Base-by-base conservation (phyloP, 331 rosid species). In the Telfairia occidentalis region DNA sequence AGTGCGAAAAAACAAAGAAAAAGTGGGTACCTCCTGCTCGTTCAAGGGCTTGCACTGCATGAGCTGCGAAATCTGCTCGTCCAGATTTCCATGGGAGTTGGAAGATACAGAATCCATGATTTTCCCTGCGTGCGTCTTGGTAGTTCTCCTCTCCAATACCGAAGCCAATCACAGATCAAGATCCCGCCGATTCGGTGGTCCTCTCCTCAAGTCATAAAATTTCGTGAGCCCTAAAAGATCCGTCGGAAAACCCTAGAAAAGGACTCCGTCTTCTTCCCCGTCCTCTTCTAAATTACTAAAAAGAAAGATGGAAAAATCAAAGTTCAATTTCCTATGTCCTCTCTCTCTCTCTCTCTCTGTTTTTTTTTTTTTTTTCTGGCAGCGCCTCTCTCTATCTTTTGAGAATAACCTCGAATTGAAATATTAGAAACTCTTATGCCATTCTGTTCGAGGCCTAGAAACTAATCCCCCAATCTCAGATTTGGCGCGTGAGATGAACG, bases 21-120 rank as follows among this genome's bases (percentile, higher is more conserved):
- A 29, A 7, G 35, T 1, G 26, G 29, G 59, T 67, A 93, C 97
- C 96, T 93, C 97, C 81, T 87, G 98, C 70, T 93, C 98, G 43
- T 97, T 89, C 86, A 93, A 81, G 54, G 98, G 98, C 79, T 93
- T 93, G 96, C 98, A 93, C 87, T 93, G 96, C 97, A 93, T 85
- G 84, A 93, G 97, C 89, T 88, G 97, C 67, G 98, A 78, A 91
- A 93, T 93, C 92, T 93, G 87, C 77, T 93, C 91, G 61, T 93
- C 96, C 71, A 93, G 89, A 80, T 91, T 89, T 43, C 98, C 97
- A 81, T 83, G 96, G 2, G 98, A 88, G 82, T 91, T 89, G 69
- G 94, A 86, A 79, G 90, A 86, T 52, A 86, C 65, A 77, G 89
- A 87, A 85, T 91, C 98, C 96, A 91, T 91, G 78, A 70, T 75